Evolutionary conservation across 768 basidiomycete species (phyloP).

Genomic region (Lepiota subincarnata): DNA sequence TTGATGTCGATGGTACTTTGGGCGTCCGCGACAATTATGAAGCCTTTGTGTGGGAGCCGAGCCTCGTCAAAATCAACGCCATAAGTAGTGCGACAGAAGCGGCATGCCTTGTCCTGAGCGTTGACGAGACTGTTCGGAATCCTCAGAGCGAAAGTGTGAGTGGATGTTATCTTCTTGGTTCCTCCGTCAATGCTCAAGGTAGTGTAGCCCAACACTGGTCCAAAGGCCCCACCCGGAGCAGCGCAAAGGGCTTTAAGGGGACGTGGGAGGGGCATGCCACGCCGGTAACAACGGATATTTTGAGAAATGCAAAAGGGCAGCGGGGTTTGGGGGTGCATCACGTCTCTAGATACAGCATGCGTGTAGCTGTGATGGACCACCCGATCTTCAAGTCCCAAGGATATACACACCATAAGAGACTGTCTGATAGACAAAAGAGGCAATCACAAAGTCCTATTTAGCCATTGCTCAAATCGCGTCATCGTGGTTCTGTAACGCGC

Average conservation of each 20-base stretch:
- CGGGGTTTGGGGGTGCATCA: no score
- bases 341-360: no score
- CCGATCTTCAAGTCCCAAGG: no score
- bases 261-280: slow-evolving; percentile 77
- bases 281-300: slow-evolving; percentile 43
- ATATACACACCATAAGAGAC: no score
- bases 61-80: slow-evolving; percentile 92
- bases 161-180: slow-evolving; percentile 14
- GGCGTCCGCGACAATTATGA: slow-evolving; percentile 96
- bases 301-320: no score
- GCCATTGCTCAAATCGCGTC: slow-evolving; percentile 15
- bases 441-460: background rate
- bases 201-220: slow-evolving; percentile 72
- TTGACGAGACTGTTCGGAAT: slow-evolving; percentile 96
- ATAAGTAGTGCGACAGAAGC: slow-evolving; percentile 95
- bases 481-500: slow-evolving; percentile 14
- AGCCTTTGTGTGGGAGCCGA: slow-evolving; percentile 98
- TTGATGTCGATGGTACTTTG: slow-evolving; percentile 86
- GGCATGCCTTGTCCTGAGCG: slow-evolving; percentile 90
- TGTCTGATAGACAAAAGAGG: background rate
- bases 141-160: slow-evolving; percentile 91
- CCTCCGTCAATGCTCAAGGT: slow-evolving; percentile 18
- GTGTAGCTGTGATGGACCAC: no score
- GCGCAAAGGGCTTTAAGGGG: slow-evolving; percentile 84
- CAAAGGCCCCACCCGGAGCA: slow-evolving; percentile 86